Conservation (phyloP, 2,329 filamentous ascomycete genomes). For the Sporothrix euskadiensis region DNA sequence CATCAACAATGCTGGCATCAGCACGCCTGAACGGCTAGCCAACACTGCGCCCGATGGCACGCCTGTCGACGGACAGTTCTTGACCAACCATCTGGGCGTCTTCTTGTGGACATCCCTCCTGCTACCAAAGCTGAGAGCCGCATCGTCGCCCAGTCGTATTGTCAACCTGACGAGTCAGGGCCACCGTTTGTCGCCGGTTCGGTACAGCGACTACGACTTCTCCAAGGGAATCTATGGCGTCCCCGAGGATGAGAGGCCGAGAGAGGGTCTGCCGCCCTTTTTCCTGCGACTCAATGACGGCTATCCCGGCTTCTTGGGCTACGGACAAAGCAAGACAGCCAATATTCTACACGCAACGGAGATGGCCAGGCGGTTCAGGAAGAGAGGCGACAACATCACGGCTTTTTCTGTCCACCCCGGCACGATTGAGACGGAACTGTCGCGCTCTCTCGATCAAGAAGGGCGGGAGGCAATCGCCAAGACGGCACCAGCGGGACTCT, state of each 20-base stretch:
- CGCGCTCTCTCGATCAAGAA: constrained; percentile 35
- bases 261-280: constrained; percentile 11
- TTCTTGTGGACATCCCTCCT: constrained; percentile 51
- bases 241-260: constrained; percentile 33
- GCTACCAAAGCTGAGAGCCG: constrained; percentile 42
- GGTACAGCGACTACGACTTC: constrained; percentile 48
- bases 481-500: constrained; percentile 37
- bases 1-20: constrained; percentile 48
- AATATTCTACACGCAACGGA: constrained; percentile 47
- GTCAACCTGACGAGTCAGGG: constrained; percentile 47
- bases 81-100: constrained; percentile 50
- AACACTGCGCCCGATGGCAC: constrained; percentile 39
- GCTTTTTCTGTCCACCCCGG: constrained; percentile 43
- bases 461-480: constrained; percentile 35
- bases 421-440: constrained; percentile 37
- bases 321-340: constrained; percentile 51
- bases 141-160: constrained; percentile 38
- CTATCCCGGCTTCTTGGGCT: constrained; percentile 44
- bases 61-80: constrained; percentile 34
- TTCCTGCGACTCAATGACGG: constrained; percentile 29
- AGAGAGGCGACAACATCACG: constrained; percentile 33
- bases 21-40: constrained; percentile 39
- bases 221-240: constrained; percentile 43
- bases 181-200: constrained; percentile 43
- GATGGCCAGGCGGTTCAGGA: constrained; percentile 39